A percentile compares a stretch with the other conserved stretches of the same genome.
phyloP scores from a whole-genome alignment of 2,329 filamentous ascomycete genomes.

The Mycosphaerella sp. region DNA sequence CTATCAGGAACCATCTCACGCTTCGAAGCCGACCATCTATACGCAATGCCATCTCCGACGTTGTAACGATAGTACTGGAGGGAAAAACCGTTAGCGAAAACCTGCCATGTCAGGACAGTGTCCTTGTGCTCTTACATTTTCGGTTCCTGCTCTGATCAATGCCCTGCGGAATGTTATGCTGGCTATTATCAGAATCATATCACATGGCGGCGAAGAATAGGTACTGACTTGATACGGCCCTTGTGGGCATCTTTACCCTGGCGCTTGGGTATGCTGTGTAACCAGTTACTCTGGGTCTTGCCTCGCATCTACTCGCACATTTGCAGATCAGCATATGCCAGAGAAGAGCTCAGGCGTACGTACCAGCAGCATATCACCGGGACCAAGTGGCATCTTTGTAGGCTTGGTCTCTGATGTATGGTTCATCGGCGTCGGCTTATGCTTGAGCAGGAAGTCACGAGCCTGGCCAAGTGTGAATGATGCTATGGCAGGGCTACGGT shows the following conservation, averaged over 20 bases:
- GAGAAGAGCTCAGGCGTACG: not conserved
- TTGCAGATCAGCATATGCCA: not conserved
- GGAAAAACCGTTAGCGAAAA: not conserved
- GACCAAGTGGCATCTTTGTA: slow-evolving; percentile 51
- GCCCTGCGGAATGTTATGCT: slow-evolving; percentile 67
- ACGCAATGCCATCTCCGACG: slow-evolving; percentile 62
- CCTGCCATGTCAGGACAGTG: not conserved
- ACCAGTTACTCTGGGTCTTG: slow-evolving; percentile 66
- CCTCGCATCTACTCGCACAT: slow-evolving; percentile 54
- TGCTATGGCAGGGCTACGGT: slow-evolving; percentile 56
- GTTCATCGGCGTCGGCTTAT: slow-evolving; percentile 53
- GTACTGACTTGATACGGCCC: slow-evolving; percentile 52
- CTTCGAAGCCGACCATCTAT: slow-evolving; percentile 56
- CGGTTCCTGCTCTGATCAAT: slow-evolving; percentile 63
- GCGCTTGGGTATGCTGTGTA: slow-evolving; percentile 72
- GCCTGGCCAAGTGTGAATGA: slow-evolving; percentile 66
- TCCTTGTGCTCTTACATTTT: slow-evolving; percentile 45
- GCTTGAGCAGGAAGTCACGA: slow-evolving; percentile 72
- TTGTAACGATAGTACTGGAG: slow-evolving; percentile 68
- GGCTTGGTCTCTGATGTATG: slow-evolving; percentile 35
- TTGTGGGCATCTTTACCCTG: slow-evolving; percentile 55
- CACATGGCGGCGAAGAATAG: not conserved
- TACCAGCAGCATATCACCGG: slow-evolving; percentile 66
- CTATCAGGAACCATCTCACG: slow-evolving; percentile 46
- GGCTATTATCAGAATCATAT: not conserved